Evolutionary conservation across 495 filamentous ascomycete species (phyloP).

Genomic region (Hypomontagnella submonticulosa): DNA sequence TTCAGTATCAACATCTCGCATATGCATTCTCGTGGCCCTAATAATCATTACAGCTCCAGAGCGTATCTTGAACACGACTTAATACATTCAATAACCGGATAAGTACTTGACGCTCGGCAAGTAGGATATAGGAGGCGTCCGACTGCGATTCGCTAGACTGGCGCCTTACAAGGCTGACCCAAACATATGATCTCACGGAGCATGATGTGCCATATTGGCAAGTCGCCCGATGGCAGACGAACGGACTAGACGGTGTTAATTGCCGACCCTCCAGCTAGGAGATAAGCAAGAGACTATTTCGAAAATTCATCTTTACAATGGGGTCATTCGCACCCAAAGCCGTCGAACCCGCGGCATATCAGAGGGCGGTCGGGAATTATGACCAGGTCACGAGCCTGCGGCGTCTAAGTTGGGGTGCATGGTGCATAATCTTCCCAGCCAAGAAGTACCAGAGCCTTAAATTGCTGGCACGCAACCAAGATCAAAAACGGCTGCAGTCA

Average conservation of each 20-base stretch:
- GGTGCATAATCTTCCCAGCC: slow-evolving; percentile 37
- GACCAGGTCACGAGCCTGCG: slow-evolving; percentile 37
- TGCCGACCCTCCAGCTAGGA: slow-evolving; percentile 30
- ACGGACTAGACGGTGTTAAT: slow-evolving; percentile 35
- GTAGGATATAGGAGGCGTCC: slow-evolving; percentile 13
- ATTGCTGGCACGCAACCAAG: slow-evolving; percentile 22
- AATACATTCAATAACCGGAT: slow-evolving; percentile 14
- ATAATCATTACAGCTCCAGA: slow-evolving; percentile 1
- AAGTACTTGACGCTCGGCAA: slow-evolving; percentile 26
- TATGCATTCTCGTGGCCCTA: not conserved
- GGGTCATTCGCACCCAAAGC: slow-evolving; percentile 14
- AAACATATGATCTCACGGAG: slow-evolving; percentile 34
- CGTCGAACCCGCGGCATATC: slow-evolving; percentile 27
- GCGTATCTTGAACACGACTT: not conserved
- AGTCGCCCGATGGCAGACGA: slow-evolving; percentile 16
- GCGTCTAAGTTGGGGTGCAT: slow-evolving; percentile 39
- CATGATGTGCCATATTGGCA: slow-evolving; percentile 43
- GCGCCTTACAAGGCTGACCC: slow-evolving; percentile 7
- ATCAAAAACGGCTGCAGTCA: slow-evolving; percentile 13
- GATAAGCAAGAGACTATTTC: slow-evolving; percentile 7
- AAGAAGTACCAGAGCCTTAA: slow-evolving; percentile 26
- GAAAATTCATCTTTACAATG: slow-evolving; percentile 6
- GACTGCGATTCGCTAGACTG: slow-evolving; percentile 14
- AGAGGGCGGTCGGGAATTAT: slow-evolving; percentile 11
- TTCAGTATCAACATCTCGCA: slow-evolving; percentile 8